A percentile compares a stretch with the other conserved stretches of the same genome.
These are phyloP conservation scores for Cystofilobasidium bisporidii DNA, from an alignment of 768 basidiomycete genomes.

Conservation along the genomic window DNA sequence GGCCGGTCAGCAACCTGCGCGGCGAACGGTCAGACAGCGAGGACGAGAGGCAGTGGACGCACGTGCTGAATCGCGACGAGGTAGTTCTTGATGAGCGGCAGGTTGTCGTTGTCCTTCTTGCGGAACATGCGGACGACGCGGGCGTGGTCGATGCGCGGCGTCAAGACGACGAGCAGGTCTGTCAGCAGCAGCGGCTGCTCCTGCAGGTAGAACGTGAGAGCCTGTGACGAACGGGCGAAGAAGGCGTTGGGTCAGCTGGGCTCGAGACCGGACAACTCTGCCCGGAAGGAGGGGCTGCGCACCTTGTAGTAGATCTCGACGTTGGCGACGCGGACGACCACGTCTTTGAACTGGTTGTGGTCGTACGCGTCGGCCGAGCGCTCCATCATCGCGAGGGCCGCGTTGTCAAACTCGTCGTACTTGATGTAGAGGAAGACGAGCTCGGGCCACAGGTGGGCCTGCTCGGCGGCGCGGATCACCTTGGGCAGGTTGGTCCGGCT, in stretches of 20 bases:
- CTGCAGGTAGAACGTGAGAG: slow-evolving; percentile 84
- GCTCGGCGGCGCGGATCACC: slow-evolving; percentile 93
- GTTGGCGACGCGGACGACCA: slow-evolving; percentile 90
- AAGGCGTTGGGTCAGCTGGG: neutral
- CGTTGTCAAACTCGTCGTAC: slow-evolving; percentile 74
- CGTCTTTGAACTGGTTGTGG: slow-evolving; percentile 98
- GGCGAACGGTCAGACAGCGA: neutral
- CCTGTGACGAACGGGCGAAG: slow-evolving; percentile 33
- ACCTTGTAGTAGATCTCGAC: slow-evolving; percentile 95
- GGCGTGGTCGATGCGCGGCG: slow-evolving; percentile 85
- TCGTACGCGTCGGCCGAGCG: slow-evolving; percentile 98
- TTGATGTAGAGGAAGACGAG: slow-evolving; percentile 97
- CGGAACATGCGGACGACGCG: slow-evolving; percentile 91
- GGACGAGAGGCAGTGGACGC: slow-evolving; percentile 36
- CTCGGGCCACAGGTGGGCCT: slow-evolving; percentile 95
- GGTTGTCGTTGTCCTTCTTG: slow-evolving; percentile 73
- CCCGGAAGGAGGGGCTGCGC: neutral
- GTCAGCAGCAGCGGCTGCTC: slow-evolving; percentile 88
- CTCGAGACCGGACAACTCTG: neutral
- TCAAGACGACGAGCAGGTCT: slow-evolving; percentile 82
- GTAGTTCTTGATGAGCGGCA: slow-evolving; percentile 90
- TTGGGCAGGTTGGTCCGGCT: slow-evolving; percentile 94
- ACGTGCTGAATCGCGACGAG: slow-evolving; percentile 94
- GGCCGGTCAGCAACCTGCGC: neutral
- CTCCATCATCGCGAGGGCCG: slow-evolving; percentile 96